Percentiles rank a stretch among this genome's conserved stretches.
Conservation (phyloP, 2,329 filamentous ascomycete genomes). For the Fusarium keratoplasticum region DNA sequence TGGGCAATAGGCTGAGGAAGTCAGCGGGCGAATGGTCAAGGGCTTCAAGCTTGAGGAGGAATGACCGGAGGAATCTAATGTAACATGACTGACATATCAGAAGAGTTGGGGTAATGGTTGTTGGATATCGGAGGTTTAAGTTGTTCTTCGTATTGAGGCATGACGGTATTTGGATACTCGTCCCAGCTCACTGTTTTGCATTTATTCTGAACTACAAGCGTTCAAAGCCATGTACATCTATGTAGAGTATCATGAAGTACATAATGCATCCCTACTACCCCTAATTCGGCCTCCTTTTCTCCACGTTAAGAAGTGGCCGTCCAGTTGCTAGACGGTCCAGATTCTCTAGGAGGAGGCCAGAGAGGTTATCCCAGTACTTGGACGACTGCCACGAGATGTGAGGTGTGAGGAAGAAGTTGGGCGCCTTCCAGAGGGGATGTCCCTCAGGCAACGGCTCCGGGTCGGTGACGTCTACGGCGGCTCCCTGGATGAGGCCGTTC, state of each 20-base stretch:
- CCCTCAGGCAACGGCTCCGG: conserved; percentile 76
- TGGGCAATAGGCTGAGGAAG: conserved; percentile 61
- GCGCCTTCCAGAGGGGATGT: conserved; percentile 72
- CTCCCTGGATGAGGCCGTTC: conserved; percentile 59
- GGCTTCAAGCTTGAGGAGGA: conserved; percentile 55
- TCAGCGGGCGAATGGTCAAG: conserved; percentile 61
- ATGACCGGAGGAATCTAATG: conserved; percentile 37
- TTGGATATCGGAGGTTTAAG: conserved; percentile 3
- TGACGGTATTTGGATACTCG: background rate
- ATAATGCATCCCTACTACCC: background rate
- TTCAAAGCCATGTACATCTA: background rate
- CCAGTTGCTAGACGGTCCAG: conserved; percentile 44
- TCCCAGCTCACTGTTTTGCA: background rate
- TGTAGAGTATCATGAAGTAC: background rate
- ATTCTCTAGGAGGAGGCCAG: conserved; percentile 46
- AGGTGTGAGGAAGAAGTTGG: conserved; percentile 70
- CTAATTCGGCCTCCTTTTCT: conserved; percentile 15
- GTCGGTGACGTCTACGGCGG: conserved; percentile 78
- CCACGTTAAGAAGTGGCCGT: conserved; percentile 44
- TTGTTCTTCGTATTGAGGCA: background rate
- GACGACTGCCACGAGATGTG: conserved; percentile 52
- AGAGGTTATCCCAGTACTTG: conserved; percentile 41
- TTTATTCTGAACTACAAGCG: background rate
- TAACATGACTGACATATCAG: conserved; percentile 1
- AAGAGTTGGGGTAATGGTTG: conserved; percentile 6